Base-by-base conservation (phyloP, 78 protist species). In the Dictyostelium intermedium region DNA sequence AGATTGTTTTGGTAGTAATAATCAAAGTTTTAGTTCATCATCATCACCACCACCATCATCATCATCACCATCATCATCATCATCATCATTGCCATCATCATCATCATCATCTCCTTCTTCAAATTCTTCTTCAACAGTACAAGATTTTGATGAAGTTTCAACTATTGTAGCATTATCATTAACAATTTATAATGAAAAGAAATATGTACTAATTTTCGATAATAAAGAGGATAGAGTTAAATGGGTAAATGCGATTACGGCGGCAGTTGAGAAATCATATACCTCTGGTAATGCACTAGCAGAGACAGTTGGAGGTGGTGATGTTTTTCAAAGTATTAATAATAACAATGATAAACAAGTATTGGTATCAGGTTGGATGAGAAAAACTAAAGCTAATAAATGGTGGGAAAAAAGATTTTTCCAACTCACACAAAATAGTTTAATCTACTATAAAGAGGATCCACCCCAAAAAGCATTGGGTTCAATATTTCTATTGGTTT, bases 361-460 rank as follows among this genome's bases (percentile, higher is more conserved):
- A 0, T 61, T 89, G 34, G 84, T 89, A 0, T 81, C 94, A 20
- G 94, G 94, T 34, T 89, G 94, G 94, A 78, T 89, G 94, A 56
- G 87, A 69, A 89, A 89, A 83, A 89, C 94, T 1, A 89, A 80
- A 32, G 85, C 82, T 6, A 89, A 89, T 25, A 89, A 89, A 34
- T 89, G 94, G 94, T 89, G 94, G 94, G 94, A 89, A 5, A 34
- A 81, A 45, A 27, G 94, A 60, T 89, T 79, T 50, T 89, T 37
- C 23, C 72, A 80, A n/a, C 87, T 89, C 3, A 89, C 94, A 2
- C 82, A 72, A 45, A 69, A 70, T 3, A 66, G 60, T 69, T 30
- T 89, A 25, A 50, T 89, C n/a, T 89, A 89, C 87, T 89, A 89
- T 63, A 89, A 89, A 50, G 94, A 89, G 14, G 94, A 89, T 69